Base-by-base conservation (phyloP, 2,329 filamentous ascomycete genomes). In the Sodiomyces alkalinus region DNA sequence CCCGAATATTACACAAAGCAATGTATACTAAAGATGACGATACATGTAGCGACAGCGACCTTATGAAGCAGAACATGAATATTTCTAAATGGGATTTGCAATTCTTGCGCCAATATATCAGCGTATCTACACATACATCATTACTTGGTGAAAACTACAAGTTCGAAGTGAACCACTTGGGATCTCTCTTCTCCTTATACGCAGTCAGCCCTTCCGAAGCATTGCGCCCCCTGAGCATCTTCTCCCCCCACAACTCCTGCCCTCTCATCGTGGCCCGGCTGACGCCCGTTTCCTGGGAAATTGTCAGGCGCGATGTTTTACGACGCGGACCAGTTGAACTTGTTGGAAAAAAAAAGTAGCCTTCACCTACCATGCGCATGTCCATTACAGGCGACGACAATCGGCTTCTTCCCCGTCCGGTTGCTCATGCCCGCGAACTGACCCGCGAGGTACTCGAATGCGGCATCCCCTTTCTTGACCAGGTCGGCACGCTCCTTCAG, bases 401-500 rank as follows among this genome's bases (percentile, higher is more conserved):
- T 48, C 1, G 46, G 47, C 30, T 51, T 51, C 33, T 39, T 45
- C 1, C 48, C 48, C 6, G 44, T 48, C 10, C 47, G 36, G 26
- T 50, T 50, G 10, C 43, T 44, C 47, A 51, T 49, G 15, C 48
- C 47, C 2, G 41, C 48, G 43, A 46, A 46, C 1, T 47, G 49
- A 1, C 49, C 55, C 3, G 37, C 34, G 13, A 35, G 34, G 33
- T 60, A 59, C 6, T 46, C 45, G 8, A 33, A 37, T 9, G 45
- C 40, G n/a, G 45, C 37, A 31, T 46, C 35, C 12, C 40, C 41
- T 17, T 43, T 41, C 30, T 47, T 32, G 35, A 46, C 35, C 29
- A 43, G 42, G 22, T 41, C 39, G 1, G 45, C 33, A 39, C 58
- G 55, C 46, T 65, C 58, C 45, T 66, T 65, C 6, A 69, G 40